Percentiles rank a stretch among this genome's conserved stretches.
Evolutionary conservation across 148 eudicot genomes (phyloP).

Genomic region (Pharnaceum exiguum): DNA sequence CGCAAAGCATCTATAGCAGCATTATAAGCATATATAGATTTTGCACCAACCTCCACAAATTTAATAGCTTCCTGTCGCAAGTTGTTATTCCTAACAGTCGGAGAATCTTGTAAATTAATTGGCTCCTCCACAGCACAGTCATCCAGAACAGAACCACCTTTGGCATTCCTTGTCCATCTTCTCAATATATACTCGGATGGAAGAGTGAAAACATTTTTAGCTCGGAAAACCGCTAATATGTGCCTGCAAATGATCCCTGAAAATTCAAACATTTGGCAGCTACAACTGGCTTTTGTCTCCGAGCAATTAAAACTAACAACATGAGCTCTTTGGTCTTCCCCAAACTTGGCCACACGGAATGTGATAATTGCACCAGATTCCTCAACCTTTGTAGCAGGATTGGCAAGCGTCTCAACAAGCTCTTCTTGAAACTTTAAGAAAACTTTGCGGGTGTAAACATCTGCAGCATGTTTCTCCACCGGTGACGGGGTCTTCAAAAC

Average conservation of each 20-base stretch:
- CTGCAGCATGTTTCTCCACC: conserved; percentile 48
- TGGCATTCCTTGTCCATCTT: conserved; percentile 43
- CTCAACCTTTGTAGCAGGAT: conserved; percentile 31
- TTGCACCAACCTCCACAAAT: conserved; percentile 47
- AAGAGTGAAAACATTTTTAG: conserved; percentile 38
- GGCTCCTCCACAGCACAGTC: conserved; percentile 17
- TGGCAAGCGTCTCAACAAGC: conserved; percentile 38
- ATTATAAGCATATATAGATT: conserved; percentile 38
- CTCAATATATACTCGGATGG: conserved; percentile 30
- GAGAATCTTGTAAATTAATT: conserved; percentile 13
- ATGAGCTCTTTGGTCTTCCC: conserved; percentile 35
- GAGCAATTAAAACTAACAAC: conserved; percentile 23
- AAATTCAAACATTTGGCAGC: conserved; percentile 46
- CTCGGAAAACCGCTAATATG: conserved; percentile 38
- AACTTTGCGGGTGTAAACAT: conserved; percentile 27
- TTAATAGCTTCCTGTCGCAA: conserved; percentile 37
- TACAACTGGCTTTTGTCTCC: conserved; percentile 33
- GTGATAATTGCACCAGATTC: conserved; percentile 28
- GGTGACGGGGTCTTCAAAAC: conserved; percentile 43
- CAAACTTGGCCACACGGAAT: conserved; percentile 34
- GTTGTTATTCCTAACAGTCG: conserved; percentile 22
- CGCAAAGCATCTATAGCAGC: conserved; percentile 36
- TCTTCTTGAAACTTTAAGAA: conserved; percentile 43
- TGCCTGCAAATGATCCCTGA: conserved; percentile 42
- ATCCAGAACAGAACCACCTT: conserved; percentile 17